Percentiles rank a stretch among this genome's conserved stretches.
These are phyloP conservation scores for Tylopilus rubrobrunneus DNA, from an alignment of 768 basidiomycete species.

Conservation along the genomic window DNA sequence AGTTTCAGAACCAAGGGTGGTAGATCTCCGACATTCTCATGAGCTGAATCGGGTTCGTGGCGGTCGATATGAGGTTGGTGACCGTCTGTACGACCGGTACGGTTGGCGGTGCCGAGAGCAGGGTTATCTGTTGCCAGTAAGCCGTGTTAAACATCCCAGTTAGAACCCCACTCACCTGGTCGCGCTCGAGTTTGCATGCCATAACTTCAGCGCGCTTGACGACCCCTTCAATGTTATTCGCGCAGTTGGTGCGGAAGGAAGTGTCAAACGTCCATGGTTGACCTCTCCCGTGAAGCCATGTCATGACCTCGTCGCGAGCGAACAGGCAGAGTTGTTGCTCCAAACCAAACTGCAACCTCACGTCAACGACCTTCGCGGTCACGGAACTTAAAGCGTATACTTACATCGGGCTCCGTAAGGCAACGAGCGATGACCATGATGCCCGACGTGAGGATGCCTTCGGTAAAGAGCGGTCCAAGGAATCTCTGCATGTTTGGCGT, in stretches of 20 bases:
- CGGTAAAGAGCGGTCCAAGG: conserved; percentile 81
- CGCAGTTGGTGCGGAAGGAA: conserved; percentile 55
- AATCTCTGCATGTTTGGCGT: conserved; percentile 96
- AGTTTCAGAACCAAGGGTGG: conserved; percentile 73
- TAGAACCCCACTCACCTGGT: conserved; percentile 48
- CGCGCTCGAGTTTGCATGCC: conserved; percentile 84
- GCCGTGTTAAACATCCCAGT: background rate
- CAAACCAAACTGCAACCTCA: conserved; percentile 67
- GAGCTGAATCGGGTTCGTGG: conserved; percentile 82
- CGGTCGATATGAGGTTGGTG: conserved; percentile 75
- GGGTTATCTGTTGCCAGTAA: conserved; percentile 19
- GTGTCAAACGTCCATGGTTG: conserved; percentile 56
- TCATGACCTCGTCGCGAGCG: conserved; percentile 86
- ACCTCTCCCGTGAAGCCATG: conserved; percentile 61
- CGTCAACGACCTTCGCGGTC: background rate
- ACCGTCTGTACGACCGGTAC: conserved; percentile 74
- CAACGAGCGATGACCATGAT: conserved; percentile 90
- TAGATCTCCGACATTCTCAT: conserved; percentile 84
- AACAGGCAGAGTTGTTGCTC: conserved; percentile 91
- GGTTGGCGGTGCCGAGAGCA: conserved; percentile 22
- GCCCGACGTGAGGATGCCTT: conserved; percentile 82
- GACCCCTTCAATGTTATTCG: conserved; percentile 61
- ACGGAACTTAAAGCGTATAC: conserved; percentile 12
- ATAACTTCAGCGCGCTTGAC: conserved; percentile 79
- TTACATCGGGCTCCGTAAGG: conserved; percentile 87